phyloP scores from a whole-genome alignment of 2,329 filamentous ascomycete genomes.

The Macrophomina phaseolina region DNA sequence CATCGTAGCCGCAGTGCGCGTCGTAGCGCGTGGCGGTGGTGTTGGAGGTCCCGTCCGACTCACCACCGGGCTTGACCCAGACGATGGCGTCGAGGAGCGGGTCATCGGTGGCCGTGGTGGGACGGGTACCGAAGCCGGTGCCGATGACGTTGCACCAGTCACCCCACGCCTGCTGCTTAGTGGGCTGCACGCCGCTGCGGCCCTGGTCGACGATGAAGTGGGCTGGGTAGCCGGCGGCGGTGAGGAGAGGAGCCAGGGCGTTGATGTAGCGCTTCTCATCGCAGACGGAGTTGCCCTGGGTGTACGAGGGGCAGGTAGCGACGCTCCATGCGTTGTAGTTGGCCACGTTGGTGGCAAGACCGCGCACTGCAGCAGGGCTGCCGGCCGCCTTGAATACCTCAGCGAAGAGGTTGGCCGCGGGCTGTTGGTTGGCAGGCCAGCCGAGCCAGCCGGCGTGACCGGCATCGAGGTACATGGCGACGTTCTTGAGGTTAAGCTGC shows the following conservation, averaged over 20 bases:
- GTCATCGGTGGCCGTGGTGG: constrained; percentile 66
- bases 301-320: constrained; percentile 52
- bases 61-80: constrained; percentile 72
- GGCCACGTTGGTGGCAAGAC: constrained; percentile 62
- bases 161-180: constrained; percentile 62
- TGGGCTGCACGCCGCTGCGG: constrained; percentile 68
- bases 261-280: constrained; percentile 61
- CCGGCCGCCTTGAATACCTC: constrained; percentile 55
- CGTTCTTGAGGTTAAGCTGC: constrained; percentile 64
- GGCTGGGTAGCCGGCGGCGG: constrained; percentile 55
- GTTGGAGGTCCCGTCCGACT: constrained; percentile 55
- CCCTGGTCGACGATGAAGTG: constrained; percentile 61
- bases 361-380: constrained; percentile 55
- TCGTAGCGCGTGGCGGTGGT: constrained; percentile 58
- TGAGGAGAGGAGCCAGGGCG: constrained; percentile 56
- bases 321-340: constrained; percentile 65
- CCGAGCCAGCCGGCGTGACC: constrained; percentile 70
- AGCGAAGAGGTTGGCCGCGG: constrained; percentile 56
- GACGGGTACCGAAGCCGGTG: constrained; percentile 69
- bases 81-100: constrained; percentile 68
- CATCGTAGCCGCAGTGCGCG: constrained; percentile 58
- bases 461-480: constrained; percentile 68
- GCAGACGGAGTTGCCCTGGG: constrained; percentile 55
- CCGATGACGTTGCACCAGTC: constrained; percentile 72
- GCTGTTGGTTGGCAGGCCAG: constrained; percentile 64